Conservation (phyloP, 345 rosid genomes). For the Excoecaria agallocha region DNA sequence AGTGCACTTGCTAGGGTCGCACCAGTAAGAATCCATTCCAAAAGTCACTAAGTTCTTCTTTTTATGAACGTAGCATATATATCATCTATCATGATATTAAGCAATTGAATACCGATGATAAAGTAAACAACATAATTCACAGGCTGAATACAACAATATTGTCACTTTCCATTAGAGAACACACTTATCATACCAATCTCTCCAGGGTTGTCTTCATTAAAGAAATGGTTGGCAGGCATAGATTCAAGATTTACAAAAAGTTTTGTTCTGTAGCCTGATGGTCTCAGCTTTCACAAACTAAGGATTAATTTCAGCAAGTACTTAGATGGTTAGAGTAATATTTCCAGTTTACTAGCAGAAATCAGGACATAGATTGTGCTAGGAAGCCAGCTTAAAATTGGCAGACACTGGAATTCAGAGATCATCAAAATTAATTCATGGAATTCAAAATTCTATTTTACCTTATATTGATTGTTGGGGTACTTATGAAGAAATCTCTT, state of each 20-base stretch:
- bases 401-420: conserved; percentile 11
- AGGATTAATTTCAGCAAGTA: background rate
- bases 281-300: background rate
- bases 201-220: background rate
- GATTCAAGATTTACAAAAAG: background rate
- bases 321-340: background rate
- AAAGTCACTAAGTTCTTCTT: too few species aligned
- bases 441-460: conserved; percentile 23
- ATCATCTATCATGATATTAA: background rate
- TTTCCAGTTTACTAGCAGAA: background rate
- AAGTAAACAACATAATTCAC: too few species aligned
- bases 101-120: background rate
- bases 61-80: background rate
- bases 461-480: conserved; percentile 78
- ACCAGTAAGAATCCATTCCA: too few species aligned
- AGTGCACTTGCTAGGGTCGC: too few species aligned
- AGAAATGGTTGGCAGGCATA: background rate
- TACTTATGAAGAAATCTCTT: conserved; percentile 71
- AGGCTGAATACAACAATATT: background rate
- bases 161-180: background rate
- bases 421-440: background rate
- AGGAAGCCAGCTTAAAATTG: background rate
- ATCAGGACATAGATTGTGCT: background rate
- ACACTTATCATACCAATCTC: background rate
- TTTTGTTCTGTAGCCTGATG: background rate